These are phyloP conservation scores for Trametes pubescens DNA, from an alignment of 1,284 basidiomycete species.

Conservation along the genomic window DNA sequence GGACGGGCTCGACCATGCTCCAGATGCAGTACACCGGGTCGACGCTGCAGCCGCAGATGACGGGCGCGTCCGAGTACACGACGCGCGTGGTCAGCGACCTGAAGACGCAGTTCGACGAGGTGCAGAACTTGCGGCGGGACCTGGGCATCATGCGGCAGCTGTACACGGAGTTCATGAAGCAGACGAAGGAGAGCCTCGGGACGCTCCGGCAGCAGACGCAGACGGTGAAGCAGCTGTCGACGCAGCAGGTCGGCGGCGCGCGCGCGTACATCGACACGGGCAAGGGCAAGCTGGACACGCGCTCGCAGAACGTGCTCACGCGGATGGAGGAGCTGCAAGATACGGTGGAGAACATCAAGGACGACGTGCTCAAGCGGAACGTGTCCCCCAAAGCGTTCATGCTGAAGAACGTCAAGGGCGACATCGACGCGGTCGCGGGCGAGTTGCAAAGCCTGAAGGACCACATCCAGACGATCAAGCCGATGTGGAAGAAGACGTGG, in stretches of 20 bases:
- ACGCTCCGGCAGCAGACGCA: slow-evolving; percentile 85
- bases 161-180: slow-evolving; percentile 91
- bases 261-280: slow-evolving; percentile 92
- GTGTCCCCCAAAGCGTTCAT: slow-evolving; percentile 83
- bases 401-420: slow-evolving; percentile 78
- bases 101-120: slow-evolving; percentile 92
- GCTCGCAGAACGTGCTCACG: slow-evolving; percentile 91
- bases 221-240: slow-evolving; percentile 87
- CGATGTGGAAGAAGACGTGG: slow-evolving; percentile 99
- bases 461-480: slow-evolving; percentile 90
- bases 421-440: slow-evolving; percentile 73
- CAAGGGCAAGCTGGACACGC: slow-evolving; percentile 88
- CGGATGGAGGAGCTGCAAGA: slow-evolving; percentile 96
- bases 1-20: slow-evolving; percentile 44
- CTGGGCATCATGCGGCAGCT: slow-evolving; percentile 93
- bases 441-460: slow-evolving; percentile 84
- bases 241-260: slow-evolving; percentile 84
- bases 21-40: slow-evolving; percentile 71
- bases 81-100: slow-evolving; percentile 81
- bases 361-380: slow-evolving; percentile 92
- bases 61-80: slow-evolving; percentile 78
- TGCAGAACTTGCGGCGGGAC: slow-evolving; percentile 92
- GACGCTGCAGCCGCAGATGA: slow-evolving; percentile 74
- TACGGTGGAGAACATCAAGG: slow-evolving; percentile 88
- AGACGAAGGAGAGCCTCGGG: slow-evolving; percentile 87